Base-by-base conservation (phyloP, 2,329 filamentous ascomycete species). In the Fusarium sp. region DNA sequence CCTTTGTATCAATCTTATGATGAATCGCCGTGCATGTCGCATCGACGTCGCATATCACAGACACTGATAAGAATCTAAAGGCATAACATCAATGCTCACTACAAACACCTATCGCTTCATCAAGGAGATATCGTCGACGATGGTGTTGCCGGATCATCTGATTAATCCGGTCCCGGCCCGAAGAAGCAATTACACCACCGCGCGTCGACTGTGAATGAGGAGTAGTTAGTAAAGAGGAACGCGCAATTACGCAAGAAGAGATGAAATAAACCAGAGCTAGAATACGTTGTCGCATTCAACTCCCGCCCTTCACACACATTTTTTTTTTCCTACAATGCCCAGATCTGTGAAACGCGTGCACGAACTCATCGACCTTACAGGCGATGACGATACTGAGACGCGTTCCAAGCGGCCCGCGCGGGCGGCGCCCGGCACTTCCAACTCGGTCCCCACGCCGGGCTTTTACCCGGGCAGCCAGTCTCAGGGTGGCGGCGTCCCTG, bases 301-400 rank as follows among this genome's bases (percentile, higher is more conserved):
- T 52, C n/a, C 10, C 9, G 8, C n/a, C n/a, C 56, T 11, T 35
- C 18, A 24, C 11, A 13, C 41, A 20, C 27, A 7, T 20, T 24
- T 48, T 27, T 24, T 48, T 27, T 22, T 37, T 27, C 43, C 29
- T 57, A 67, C 20, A 41, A 79, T 79, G 78, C 70, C 73, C 14
- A 73, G 59, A 60, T 22, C 48, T 14, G 57, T 31, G 18, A 88
- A 88, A 78, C 84, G 86, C 20, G 52, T 72, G 11, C 74, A 71
- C 57, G 80, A 83, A 33, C 77, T 83, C 41, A 78, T 87, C 67
- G 85, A 88, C 75, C 80, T 88, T 16, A 85, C 84, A 11, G 82
- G 79, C 27, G 84, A 84, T 50, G 79, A 83, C 63, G 75, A 69
- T 24, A 66, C 50, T 65, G 77, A 64, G 56, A 71, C 69, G 39